Conservation (phyloP, 2,329 filamentous ascomycete genomes). For the Ceratocystis albifundus region DNA sequence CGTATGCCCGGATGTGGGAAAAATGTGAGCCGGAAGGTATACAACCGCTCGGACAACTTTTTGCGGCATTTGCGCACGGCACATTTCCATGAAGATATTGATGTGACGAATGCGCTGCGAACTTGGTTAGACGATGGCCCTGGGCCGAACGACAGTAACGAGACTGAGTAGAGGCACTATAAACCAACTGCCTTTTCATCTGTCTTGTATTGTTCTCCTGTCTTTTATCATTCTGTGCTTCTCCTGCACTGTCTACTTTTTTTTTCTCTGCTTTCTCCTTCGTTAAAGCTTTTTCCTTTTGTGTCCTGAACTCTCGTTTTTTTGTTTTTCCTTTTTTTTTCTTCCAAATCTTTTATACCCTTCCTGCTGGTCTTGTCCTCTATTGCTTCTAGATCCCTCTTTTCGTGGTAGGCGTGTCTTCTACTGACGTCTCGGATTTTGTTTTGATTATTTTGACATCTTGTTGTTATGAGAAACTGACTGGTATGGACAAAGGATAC, state of each 20-base stretch:
- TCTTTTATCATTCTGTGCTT: neutral
- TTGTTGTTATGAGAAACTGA: conserved; percentile 14
- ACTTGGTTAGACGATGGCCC: conserved; percentile 18
- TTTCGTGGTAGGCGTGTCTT: neutral
- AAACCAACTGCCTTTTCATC: neutral
- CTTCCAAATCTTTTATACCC: conserved; percentile 11
- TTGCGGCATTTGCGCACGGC: conserved; percentile 26
- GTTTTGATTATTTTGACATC: conserved; percentile 6
- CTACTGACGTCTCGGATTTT: conserved; percentile 6
- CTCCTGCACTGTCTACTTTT: neutral
- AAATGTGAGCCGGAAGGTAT: conserved; percentile 26
- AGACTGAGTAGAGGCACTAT: neutral
- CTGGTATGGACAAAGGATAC: conserved; percentile 14
- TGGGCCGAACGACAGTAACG: neutral
- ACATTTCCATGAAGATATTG: conserved; percentile 23
- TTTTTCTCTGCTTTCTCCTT: neutral
- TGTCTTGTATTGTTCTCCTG: neutral
- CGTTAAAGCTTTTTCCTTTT: neutral
- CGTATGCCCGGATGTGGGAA: conserved; percentile 27
- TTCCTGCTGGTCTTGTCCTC: neutral
- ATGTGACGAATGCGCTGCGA: conserved; percentile 18
- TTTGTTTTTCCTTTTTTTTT: conserved; percentile 16
- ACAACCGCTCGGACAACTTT: conserved; percentile 28
- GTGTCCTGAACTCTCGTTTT: conserved; percentile 4
- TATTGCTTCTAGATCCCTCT: neutral